A percentile compares a stretch with the other conserved stretches of the same genome.
phyloP scores from a whole-genome alignment of 805 yeast genomes.

The Saturnispora bothae region DNA sequence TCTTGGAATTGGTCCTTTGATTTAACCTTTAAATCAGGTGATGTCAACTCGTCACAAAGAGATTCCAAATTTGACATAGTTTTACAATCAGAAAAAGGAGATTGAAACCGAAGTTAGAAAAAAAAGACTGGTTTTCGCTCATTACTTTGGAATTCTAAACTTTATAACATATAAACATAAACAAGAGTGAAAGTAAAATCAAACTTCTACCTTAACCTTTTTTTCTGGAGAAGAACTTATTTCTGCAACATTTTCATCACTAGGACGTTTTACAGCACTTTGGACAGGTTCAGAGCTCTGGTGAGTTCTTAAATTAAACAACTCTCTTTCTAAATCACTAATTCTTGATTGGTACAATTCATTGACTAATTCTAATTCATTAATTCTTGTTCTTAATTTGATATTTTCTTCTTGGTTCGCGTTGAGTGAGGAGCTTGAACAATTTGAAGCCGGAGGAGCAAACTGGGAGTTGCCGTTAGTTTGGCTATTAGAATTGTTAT shows the following conservation, averaged over 20 bases:
- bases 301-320: conserved; percentile 40
- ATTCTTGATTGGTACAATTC: conserved; percentile 80
- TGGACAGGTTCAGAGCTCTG: too few species aligned
- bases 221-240: neutral
- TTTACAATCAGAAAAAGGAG: too few species aligned
- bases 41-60: neutral
- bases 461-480: neutral
- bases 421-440: conserved; percentile 1
- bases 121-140: too few species aligned
- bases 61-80: neutral
- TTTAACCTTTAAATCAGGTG: neutral
- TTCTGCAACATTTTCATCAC: too few species aligned
- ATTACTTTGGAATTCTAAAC: too few species aligned
- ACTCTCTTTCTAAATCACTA: conserved; percentile 65
- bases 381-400: conserved; percentile 60
- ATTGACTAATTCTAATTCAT: conserved; percentile 83
- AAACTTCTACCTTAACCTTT: neutral
- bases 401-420: conserved; percentile 12
- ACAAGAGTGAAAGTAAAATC: too few species aligned
- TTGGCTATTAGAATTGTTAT: neutral
- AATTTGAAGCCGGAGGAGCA: neutral
- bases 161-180: too few species aligned
- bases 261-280: too few species aligned
- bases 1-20: conserved; percentile 8
- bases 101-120: too few species aligned